Percentiles rank a stretch among this genome's conserved stretches.
phyloP scores from a whole-genome alignment of 1,284 basidiomycete genomes.

The Lentinus polychrous region DNA sequence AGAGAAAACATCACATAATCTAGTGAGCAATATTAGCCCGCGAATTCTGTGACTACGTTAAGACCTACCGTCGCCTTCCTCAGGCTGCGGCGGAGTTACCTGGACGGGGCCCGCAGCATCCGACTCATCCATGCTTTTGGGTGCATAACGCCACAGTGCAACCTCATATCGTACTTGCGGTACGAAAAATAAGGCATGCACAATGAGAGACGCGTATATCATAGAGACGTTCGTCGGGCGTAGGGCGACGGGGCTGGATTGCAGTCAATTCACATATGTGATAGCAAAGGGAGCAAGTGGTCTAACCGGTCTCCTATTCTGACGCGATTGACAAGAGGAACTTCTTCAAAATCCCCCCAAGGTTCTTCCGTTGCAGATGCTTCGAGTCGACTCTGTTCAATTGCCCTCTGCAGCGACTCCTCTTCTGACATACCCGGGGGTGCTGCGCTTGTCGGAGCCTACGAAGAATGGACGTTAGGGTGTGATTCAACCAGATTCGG shows the following conservation, averaged over 20 bases:
- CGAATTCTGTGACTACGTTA: neutral
- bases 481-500: neutral
- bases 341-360: conserved; percentile 22
- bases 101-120: conserved; percentile 12
- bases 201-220: conserved; percentile 52
- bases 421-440: conserved; percentile 41
- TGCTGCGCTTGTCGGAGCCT: conserved; percentile 28
- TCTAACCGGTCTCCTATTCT: conserved; percentile 55
- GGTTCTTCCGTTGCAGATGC: conserved; percentile 17
- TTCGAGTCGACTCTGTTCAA: conserved; percentile 50
- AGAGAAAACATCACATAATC: conserved; percentile 43
- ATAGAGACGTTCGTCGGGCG: conserved; percentile 45
- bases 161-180: conserved; percentile 56
- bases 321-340: conserved; percentile 41
- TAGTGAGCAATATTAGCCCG: conserved; percentile 4
- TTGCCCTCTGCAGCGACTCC: conserved; percentile 54
- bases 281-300: neutral
- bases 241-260: conserved; percentile 52
- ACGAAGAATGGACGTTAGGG: neutral
- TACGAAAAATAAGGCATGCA: conserved; percentile 59
- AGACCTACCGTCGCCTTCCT: conserved; percentile 29
- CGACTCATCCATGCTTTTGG: conserved; percentile 3
- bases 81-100: conserved; percentile 18
- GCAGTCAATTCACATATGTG: conserved; percentile 1
- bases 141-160: conserved; percentile 38